These are phyloP conservation scores for Blastobotrys arbuscula DNA, from an alignment of 1,139 yeast species.

Conservation along the genomic window DNA sequence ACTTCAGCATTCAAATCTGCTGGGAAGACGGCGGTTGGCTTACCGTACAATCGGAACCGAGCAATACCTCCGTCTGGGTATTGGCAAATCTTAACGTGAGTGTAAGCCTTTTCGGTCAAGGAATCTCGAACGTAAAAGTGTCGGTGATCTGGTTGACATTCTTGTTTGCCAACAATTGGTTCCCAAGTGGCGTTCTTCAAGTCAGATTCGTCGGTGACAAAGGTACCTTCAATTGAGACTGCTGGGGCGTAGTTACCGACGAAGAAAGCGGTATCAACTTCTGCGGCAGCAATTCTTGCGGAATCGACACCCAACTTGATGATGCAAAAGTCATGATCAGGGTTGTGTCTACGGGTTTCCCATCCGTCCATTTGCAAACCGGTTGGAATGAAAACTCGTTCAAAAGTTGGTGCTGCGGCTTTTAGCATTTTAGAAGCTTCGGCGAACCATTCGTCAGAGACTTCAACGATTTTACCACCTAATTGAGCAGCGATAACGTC, in stretches of 20 bases:
- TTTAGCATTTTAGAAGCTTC: slow-evolving; percentile 83
- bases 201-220: slow-evolving; percentile 33
- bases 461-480: slow-evolving; percentile 65
- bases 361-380: slow-evolving; percentile 88
- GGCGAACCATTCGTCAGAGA: slow-evolving; percentile 93
- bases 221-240: slow-evolving; percentile 76
- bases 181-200: slow-evolving; percentile 53
- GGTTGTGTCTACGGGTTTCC: slow-evolving; percentile 95
- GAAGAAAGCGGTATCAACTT: slow-evolving; percentile 88
- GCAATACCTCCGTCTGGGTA: slow-evolving; percentile 97
- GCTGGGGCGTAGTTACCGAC: slow-evolving; percentile 93
- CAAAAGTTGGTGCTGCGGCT: slow-evolving; percentile 73
- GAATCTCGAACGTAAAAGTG: slow-evolving; percentile 63
- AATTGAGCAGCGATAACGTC: slow-evolving; percentile 77
- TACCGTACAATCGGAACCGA: slow-evolving; percentile 81
- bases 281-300: slow-evolving; percentile 75
- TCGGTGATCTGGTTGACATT: slow-evolving; percentile 83
- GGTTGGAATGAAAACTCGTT: slow-evolving; percentile 68
- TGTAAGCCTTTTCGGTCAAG: slow-evolving; percentile 56
- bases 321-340: slow-evolving; percentile 80
- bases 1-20: slow-evolving; percentile 41
- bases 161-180: slow-evolving; percentile 56
- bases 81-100: slow-evolving; percentile 81
- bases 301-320: slow-evolving; percentile 78
- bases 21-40: slow-evolving; percentile 63